phyloP scores from a whole-genome alignment of 2,329 filamentous ascomycete genomes.

The Neonectria magnoliae region DNA sequence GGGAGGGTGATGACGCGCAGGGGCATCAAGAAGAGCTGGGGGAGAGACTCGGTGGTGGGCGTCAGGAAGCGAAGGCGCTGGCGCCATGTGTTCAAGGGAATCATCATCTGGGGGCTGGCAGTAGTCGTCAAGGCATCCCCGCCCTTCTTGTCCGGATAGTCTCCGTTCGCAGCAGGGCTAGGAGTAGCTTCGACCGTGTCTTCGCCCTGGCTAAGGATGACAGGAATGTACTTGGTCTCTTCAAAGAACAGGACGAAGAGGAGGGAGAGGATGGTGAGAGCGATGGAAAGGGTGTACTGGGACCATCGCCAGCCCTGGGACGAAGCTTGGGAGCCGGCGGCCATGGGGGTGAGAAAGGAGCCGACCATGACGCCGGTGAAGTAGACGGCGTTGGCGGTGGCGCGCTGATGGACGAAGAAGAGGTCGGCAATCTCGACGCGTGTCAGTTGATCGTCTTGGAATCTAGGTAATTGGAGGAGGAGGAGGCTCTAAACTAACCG shows the following conservation, averaged over 20 bases:
- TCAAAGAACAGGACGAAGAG: conserved; percentile 40
- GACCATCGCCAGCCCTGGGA: conserved; percentile 41
- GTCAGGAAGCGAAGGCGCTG: conserved; percentile 36
- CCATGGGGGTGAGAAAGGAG: conserved; percentile 45
- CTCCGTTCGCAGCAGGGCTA: neutral
- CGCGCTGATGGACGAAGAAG: conserved; percentile 48
- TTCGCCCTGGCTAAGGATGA: conserved; percentile 15
- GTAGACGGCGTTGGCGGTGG: conserved; percentile 46
- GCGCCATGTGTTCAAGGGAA: conserved; percentile 32
- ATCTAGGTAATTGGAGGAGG: too few species aligned
- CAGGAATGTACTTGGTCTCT: conserved; percentile 45
- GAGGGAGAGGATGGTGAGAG: conserved; percentile 35
- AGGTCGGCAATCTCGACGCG: conserved; percentile 43
- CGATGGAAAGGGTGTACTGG: conserved; percentile 38
- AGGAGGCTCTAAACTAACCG: conserved; percentile 30
- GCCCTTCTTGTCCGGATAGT: neutral
- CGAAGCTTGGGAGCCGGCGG: conserved; percentile 39
- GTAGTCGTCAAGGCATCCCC: neutral
- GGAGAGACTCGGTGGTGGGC: conserved; percentile 29
- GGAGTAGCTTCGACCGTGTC: neutral
- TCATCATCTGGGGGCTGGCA: neutral
- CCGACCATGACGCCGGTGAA: conserved; percentile 46
- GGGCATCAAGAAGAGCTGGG: conserved; percentile 32
- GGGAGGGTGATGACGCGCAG: conserved; percentile 45
- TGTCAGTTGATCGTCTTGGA: neutral